These are phyloP conservation scores for Penicillium corylophilum DNA, from an alignment of 2,329 filamentous ascomycete genomes.

Conservation along the genomic window DNA sequence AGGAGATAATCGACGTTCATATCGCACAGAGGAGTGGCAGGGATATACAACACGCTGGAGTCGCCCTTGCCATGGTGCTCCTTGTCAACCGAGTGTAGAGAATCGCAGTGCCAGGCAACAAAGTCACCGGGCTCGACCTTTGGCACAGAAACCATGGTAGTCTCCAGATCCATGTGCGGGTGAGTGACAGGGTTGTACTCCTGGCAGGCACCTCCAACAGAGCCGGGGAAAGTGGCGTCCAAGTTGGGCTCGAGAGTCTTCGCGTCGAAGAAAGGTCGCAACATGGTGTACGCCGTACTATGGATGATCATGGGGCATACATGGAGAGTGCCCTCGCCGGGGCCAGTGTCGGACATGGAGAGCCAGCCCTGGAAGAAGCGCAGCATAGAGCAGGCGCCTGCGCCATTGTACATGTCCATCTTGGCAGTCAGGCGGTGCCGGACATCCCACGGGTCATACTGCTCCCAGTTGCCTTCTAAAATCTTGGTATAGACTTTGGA, in stretches of 20 bases:
- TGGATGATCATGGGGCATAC: constrained; percentile 76
- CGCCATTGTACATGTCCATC: constrained; percentile 74
- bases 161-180: constrained; percentile 66
- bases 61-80: constrained; percentile 70
- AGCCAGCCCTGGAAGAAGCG: constrained; percentile 91
- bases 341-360: constrained; percentile 67
- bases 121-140: constrained; percentile 70
- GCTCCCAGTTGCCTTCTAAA: constrained; percentile 73
- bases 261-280: constrained; percentile 78
- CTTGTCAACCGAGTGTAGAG: constrained; percentile 80
- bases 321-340: constrained; percentile 74
- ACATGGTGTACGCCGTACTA: constrained; percentile 74
- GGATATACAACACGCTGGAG: constrained; percentile 86
- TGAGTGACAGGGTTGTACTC: constrained; percentile 65
- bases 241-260: constrained; percentile 44
- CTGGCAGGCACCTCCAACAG: constrained; percentile 66
- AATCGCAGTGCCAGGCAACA: constrained; percentile 76
- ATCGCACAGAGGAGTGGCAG: constrained; percentile 76
- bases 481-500: constrained; percentile 71
- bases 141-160: constrained; percentile 71
- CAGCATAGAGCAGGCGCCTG: constrained; percentile 81
- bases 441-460: constrained; percentile 79
- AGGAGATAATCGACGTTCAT: constrained; percentile 69
- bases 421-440: constrained; percentile 65
- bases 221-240: constrained; percentile 62